A percentile compares a stretch with the other conserved stretches of the same genome.
These are phyloP conservation scores for Ensete glaucum DNA, from an alignment of 176 grass and related monocot genomes.

Conservation along the genomic window DNA sequence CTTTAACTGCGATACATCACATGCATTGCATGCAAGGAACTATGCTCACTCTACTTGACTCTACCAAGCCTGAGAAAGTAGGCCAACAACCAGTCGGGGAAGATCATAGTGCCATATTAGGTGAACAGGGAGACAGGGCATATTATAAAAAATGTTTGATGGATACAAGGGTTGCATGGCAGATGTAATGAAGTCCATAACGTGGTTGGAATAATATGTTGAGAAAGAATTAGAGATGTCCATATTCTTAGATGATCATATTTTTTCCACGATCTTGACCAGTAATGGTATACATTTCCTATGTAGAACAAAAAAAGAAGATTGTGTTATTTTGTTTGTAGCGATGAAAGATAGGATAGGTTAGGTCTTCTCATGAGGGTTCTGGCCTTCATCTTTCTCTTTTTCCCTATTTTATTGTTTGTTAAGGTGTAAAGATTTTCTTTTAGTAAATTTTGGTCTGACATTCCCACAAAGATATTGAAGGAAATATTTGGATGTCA, in stretches of 20 bases:
- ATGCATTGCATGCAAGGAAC: too few relatives aligned
- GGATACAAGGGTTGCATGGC: background rate
- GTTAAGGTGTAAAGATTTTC: too few relatives aligned
- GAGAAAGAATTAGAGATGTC: background rate
- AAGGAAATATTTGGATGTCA: too few relatives aligned
- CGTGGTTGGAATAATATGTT: background rate
- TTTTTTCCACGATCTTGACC: background rate
- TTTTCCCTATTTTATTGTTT: too few relatives aligned
- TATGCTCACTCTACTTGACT: too few relatives aligned
- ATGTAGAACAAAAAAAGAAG: background rate
- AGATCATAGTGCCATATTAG: background rate
- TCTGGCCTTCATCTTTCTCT: too few relatives aligned
- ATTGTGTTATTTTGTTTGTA: background rate
- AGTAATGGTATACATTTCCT: background rate
- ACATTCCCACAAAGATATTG: too few relatives aligned
- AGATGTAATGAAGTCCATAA: background rate
- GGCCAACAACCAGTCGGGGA: too few relatives aligned
- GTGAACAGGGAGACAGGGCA: background rate
- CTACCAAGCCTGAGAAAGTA: too few relatives aligned
- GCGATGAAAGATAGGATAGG: background rate
- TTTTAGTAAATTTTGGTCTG: too few relatives aligned
- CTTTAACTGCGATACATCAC: too few relatives aligned
- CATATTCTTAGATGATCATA: background rate
- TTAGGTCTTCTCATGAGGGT: background rate
- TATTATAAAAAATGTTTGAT: background rate